Evolutionary conservation across 352 stramenopile species (phyloP).

Genomic region (Lagenidium giganteum): DNA sequence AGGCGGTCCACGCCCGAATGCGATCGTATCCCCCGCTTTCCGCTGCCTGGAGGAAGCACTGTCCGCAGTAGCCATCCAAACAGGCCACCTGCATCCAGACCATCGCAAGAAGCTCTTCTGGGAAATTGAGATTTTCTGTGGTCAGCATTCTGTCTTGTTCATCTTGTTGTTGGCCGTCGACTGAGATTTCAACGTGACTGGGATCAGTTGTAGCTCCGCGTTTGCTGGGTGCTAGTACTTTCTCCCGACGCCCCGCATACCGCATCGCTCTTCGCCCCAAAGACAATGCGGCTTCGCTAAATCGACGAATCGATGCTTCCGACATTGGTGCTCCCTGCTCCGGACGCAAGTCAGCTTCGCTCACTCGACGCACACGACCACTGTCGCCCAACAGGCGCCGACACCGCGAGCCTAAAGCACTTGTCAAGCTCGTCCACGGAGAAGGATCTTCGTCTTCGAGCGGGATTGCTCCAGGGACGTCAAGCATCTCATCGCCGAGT

Average conservation of each 20-base stretch:
- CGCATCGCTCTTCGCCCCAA: constrained; percentile 51
- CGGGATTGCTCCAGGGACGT: constrained; percentile 1
- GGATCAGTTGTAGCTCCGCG: background rate
- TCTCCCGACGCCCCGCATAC: constrained; percentile 25
- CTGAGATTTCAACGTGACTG: constrained; percentile 17
- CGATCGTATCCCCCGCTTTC: constrained; percentile 71
- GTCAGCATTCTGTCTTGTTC: background rate
- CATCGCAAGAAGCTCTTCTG: constrained; percentile 63
- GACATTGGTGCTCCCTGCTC: constrained; percentile 48
- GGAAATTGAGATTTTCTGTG: constrained; percentile 28
- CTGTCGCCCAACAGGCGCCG: constrained; percentile 3
- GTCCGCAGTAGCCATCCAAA: constrained; percentile 76
- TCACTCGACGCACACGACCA: constrained; percentile 26
- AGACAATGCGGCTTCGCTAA: constrained; percentile 61
- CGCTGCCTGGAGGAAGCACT: constrained; percentile 73
- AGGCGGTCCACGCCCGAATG: constrained; percentile 77
- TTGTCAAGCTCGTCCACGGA: background rate
- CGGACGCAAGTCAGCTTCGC: constrained; percentile 50
- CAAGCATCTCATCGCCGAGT: constrained; percentile 30
- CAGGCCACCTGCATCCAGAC: constrained; percentile 81
- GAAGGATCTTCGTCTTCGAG: constrained; percentile 1
- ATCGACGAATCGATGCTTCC: constrained; percentile 53
- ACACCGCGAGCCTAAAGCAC: constrained; percentile 5
- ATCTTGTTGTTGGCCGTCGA: constrained; percentile 12
- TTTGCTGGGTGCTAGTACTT: background rate